phyloP scores from a whole-genome alignment of 768 basidiomycete genomes.

The Hericium alpestre region DNA sequence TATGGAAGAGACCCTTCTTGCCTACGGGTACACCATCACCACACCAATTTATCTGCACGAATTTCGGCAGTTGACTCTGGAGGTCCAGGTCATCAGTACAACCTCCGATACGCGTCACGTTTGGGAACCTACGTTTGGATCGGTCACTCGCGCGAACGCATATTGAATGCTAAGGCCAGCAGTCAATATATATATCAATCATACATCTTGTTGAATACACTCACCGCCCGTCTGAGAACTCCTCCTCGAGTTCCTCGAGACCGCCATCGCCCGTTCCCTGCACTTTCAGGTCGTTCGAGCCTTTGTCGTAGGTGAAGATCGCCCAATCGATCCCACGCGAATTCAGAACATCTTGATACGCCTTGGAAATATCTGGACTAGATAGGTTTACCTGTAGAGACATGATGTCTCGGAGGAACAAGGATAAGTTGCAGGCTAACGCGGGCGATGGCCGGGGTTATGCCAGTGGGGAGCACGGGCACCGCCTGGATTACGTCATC shows the following conservation, averaged over 20 bases:
- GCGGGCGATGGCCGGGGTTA: too few species aligned
- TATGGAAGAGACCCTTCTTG: constrained; percentile 88
- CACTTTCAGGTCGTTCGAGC: constrained; percentile 78
- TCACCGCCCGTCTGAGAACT: constrained; percentile 88
- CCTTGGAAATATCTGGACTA: constrained; percentile 56
- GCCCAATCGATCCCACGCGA: constrained; percentile 64
- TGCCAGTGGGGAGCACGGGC: too few species aligned
- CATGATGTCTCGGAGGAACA: constrained; percentile 30
- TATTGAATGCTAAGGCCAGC: constrained; percentile 73
- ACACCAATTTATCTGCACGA: constrained; percentile 95
- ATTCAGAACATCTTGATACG: constrained; percentile 68
- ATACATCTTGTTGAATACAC: constrained; percentile 15
- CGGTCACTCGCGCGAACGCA: constrained; percentile 77
- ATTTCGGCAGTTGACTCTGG: constrained; percentile 77
- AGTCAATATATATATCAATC: neutral
- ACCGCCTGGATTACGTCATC: too few species aligned
- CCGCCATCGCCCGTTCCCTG: constrained; percentile 69
- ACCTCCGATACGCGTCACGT: neutral
- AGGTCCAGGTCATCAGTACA: neutral
- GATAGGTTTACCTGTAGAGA: constrained; percentile 75
- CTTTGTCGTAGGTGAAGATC: constrained; percentile 71
- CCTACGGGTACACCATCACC: constrained; percentile 91
- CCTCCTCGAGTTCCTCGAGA: constrained; percentile 83
- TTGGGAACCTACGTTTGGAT: constrained; percentile 57
- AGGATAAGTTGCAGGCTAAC: neutral